phyloP scores from a whole-genome alignment of 1,284 basidiomycete species.

The Microbotryum saponariae region DNA sequence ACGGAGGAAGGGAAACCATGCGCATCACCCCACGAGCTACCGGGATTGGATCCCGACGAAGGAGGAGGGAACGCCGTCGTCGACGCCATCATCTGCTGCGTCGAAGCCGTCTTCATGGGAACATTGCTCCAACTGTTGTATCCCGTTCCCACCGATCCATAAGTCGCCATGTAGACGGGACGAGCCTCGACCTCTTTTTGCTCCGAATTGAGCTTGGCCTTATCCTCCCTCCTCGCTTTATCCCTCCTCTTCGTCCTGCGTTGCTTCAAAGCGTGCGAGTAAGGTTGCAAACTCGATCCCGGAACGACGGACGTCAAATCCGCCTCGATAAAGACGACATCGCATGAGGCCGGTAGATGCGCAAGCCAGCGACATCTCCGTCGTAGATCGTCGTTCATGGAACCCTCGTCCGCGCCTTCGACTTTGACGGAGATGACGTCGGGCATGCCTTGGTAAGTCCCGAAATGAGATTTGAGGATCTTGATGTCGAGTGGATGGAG shows the following conservation, averaged over 20 bases:
- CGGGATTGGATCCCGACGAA: background rate
- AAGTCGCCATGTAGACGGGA: slow-evolving; percentile 13
- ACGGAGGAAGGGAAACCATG: background rate
- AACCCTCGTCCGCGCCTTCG: slow-evolving; percentile 58
- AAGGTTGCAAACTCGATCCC: slow-evolving; percentile 56
- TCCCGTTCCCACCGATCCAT: background rate
- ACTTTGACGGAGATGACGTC: slow-evolving; percentile 69
- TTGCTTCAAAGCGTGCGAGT: slow-evolving; percentile 67
- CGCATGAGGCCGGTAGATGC: slow-evolving; percentile 82
- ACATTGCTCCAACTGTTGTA: background rate
- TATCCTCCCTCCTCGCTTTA: slow-evolving; percentile 70
- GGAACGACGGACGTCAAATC: slow-evolving; percentile 71
- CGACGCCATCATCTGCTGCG: slow-evolving; percentile 12
- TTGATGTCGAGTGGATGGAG: slow-evolving; percentile 93
- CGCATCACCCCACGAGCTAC: background rate
- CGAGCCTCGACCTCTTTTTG: slow-evolving; percentile 43
- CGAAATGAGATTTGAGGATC: slow-evolving; percentile 78
- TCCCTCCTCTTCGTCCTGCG: slow-evolving; percentile 68
- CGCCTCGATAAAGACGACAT: slow-evolving; percentile 90
- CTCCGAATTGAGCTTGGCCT: slow-evolving; percentile 67
- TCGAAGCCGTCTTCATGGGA: background rate
- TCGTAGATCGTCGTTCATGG: slow-evolving; percentile 73
- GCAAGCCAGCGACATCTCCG: slow-evolving; percentile 91
- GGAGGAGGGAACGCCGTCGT: slow-evolving; percentile 23
- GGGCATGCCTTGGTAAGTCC: slow-evolving; percentile 76